These are phyloP conservation scores for Peronospora belbahrii DNA, from an alignment of 352 stramenopile genomes.

Conservation along the genomic window DNA sequence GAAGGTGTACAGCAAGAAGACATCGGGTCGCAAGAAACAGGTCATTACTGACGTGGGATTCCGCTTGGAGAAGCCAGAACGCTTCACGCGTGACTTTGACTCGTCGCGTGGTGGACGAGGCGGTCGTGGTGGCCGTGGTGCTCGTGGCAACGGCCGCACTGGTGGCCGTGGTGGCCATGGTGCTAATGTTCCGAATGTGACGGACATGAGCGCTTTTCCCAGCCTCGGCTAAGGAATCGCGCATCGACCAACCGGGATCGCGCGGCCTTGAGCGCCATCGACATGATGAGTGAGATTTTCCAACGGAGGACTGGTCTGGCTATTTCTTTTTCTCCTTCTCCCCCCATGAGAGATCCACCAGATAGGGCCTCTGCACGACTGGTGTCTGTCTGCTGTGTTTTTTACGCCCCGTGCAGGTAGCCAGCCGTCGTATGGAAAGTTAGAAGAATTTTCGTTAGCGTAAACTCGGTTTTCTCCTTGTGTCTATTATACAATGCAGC, in stretches of 20 bases:
- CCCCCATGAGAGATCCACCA: slow-evolving; percentile 48
- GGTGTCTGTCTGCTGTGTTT: slow-evolving; percentile 36
- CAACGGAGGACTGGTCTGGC: slow-evolving; percentile 30
- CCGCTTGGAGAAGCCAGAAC: slow-evolving; percentile 61
- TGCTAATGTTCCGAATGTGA: slow-evolving; percentile 53
- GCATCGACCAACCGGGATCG: slow-evolving; percentile 22
- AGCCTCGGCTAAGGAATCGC: slow-evolving; percentile 58
- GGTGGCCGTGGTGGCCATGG: slow-evolving; percentile 31
- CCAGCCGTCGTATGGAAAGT: slow-evolving; percentile 44
- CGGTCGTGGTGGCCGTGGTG: slow-evolving; percentile 49
- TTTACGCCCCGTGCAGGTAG: slow-evolving; percentile 20
- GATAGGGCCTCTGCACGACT: slow-evolving; percentile 50
- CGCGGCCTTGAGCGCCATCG: slow-evolving; percentile 32
- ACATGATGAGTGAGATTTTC: slow-evolving; percentile 51
- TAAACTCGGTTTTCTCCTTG: slow-evolving; percentile 50
- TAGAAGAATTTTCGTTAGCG: slow-evolving; percentile 74
- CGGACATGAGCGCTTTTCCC: slow-evolving; percentile 80
- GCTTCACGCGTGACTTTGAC: slow-evolving; percentile 55
- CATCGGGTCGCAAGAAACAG: slow-evolving; percentile 90
- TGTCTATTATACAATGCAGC: slow-evolving; percentile 74
- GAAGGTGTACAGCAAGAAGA: slow-evolving; percentile 95
- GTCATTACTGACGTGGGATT: slow-evolving; percentile 84
- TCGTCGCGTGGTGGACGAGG: slow-evolving; percentile 41
- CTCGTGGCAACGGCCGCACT: slow-evolving; percentile 36
- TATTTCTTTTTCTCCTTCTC: slow-evolving; percentile 53